Evolutionary conservation across 306 rosid genomes (phyloP).

Genomic region (Datisca glomerata): DNA sequence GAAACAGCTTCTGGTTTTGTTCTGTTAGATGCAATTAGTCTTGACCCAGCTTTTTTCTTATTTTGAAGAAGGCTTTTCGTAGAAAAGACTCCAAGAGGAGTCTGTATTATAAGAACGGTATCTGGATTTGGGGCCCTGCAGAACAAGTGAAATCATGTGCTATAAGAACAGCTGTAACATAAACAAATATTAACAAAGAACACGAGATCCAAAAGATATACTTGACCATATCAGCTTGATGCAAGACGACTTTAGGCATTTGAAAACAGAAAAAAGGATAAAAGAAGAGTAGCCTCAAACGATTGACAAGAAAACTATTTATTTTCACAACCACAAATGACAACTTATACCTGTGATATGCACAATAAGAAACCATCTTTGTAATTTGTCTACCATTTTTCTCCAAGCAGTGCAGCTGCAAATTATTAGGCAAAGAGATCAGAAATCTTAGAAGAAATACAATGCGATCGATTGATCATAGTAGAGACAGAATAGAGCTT

Average conservation of each 20-base stretch:
- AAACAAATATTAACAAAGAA: too few relatives aligned
- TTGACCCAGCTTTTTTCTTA: slow-evolving; percentile 72
- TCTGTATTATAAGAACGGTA: slow-evolving; percentile 87
- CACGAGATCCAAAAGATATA: too few relatives aligned
- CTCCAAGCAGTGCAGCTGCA: slow-evolving; percentile 89
- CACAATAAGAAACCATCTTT: slow-evolving; percentile 91
- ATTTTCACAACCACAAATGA: slow-evolving; percentile 9
- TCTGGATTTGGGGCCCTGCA: slow-evolving; percentile 99
- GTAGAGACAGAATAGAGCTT: too few relatives aligned
- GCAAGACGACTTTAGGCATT: too few relatives aligned
- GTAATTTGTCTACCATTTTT: slow-evolving; percentile 87
- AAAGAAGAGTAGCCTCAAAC: too few relatives aligned
- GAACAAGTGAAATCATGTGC: slow-evolving; percentile 14
- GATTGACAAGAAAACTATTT: too few relatives aligned
- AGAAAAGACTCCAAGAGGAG: slow-evolving; percentile 83
- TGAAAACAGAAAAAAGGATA: too few relatives aligned
- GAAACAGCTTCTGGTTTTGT: slow-evolving; percentile 41
- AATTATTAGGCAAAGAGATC: slow-evolving; percentile 11
- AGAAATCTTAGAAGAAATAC: too few relatives aligned
- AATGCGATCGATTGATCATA: too few relatives aligned
- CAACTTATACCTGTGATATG: slow-evolving; percentile 82
- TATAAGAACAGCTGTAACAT: too few relatives aligned
- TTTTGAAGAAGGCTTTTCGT: slow-evolving; percentile 83
- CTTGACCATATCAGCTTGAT: too few relatives aligned
- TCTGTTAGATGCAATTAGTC: slow-evolving; percentile 76